Evolutionary conservation across 2,329 filamentous ascomycete genomes (phyloP).

Genomic region (Fusarium tanahbumbuense): DNA sequence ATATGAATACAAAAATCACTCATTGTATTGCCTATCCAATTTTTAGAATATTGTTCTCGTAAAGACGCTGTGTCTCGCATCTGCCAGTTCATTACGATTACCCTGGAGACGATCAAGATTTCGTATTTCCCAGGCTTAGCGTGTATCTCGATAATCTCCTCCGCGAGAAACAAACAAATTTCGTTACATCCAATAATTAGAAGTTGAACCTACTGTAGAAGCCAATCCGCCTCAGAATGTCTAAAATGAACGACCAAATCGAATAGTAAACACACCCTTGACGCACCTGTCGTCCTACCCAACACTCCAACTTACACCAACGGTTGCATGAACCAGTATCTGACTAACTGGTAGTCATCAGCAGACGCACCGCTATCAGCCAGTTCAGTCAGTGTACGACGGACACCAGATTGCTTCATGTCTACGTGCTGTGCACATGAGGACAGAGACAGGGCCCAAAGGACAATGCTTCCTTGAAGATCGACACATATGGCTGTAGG

Average conservation of each 20-base stretch:
- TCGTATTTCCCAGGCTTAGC: no score
- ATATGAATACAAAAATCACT: not conserved
- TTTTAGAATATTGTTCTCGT: not conserved
- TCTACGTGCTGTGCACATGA: not conserved
- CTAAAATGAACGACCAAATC: not conserved
- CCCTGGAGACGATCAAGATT: not conserved
- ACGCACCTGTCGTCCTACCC: not conserved
- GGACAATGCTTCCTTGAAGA: not conserved
- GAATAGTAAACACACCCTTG: no score
- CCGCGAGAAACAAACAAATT: no score
- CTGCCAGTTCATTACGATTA: not conserved
- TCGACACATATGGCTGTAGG: constrained; percentile 16
- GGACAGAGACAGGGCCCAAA: constrained; percentile 13
- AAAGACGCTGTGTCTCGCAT: not conserved
- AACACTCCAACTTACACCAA: not conserved
- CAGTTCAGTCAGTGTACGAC: constrained; percentile 12
- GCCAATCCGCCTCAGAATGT: not conserved
- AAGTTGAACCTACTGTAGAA: not conserved
- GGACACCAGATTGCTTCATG: constrained; percentile 7
- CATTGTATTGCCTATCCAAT: not conserved
- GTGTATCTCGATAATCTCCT: no score
- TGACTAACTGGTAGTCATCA: constrained; percentile 10
- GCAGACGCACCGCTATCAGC: constrained; percentile 23
- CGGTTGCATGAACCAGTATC: constrained; percentile 5
- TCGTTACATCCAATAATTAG: no score